Base-by-base conservation (phyloP, 2,329 filamentous ascomycete genomes). In the Curvularia verruculosa region DNA sequence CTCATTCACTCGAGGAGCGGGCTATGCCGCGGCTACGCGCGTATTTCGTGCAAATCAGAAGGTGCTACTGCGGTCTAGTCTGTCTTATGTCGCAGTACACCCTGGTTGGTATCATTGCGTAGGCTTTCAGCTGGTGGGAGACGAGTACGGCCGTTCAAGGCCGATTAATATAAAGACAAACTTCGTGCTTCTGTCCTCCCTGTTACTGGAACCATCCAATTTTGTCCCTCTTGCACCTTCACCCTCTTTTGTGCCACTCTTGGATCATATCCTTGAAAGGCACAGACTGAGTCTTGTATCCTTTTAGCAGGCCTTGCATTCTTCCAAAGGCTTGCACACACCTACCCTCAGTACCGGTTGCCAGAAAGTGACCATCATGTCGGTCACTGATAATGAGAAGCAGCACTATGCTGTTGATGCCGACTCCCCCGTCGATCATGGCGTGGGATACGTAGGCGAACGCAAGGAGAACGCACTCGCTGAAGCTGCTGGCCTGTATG, bases 401-500 rank as follows among this genome's bases (percentile, higher is more conserved):
- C 53, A 59, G 39, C 63, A 69, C 9, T 71, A 69, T 52, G 56
- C 60, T 44, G 56, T 72, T 37, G 63, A 56, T 15, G 40, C 36
- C 21, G 54, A 64, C 8, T 58, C 41, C 21, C 50, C 59, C 15
- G 48, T 50, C 21, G 61, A 60, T 39, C 60, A 73, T 61, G 71
- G 59, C 24, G 49, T 71, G 18, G 65, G 67, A 49, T 60, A 72
- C 8, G 59, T 74, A 19, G 61, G 67, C 41, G 57, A 68, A 2
- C 23, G 49, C 1, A 74, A 70, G 56, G 70, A 67, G 23, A 55
- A 45, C 29, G 64, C 61, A 29, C 66, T 79, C 21, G 73, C 70
- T 21, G 83, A 85, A 69, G 83, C 82, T 39, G 79, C 79, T 40
- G 83, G 81, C 49, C 45, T 85, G 19, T 85, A 83, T 67, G 83